Conservation (phyloP, 805 yeast species). For the Wickerhamiella kurtzmanii region DNA sequence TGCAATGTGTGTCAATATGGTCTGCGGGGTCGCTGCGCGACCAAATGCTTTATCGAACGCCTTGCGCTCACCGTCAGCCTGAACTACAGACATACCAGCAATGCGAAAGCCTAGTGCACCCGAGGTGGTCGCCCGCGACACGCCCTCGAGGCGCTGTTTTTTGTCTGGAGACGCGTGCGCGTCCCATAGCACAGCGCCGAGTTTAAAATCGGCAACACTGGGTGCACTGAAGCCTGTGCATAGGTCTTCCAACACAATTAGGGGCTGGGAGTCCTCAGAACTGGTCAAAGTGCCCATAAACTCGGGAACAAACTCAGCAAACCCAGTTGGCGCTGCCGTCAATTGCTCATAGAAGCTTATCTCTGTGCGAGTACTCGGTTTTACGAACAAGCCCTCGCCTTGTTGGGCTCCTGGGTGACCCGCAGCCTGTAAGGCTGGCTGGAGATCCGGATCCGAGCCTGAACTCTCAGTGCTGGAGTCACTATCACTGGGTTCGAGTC, state of each 20-base stretch:
- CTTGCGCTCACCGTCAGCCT: slow-evolving; percentile 31
- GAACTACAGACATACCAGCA: slow-evolving; percentile 69
- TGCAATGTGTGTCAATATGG: slow-evolving; percentile 32
- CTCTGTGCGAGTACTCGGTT: slow-evolving; percentile 53
- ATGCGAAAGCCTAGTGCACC: slow-evolving; percentile 64
- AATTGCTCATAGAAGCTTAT: slow-evolving; percentile 51
- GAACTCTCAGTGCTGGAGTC: no score
- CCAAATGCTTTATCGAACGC: slow-evolving; percentile 61
- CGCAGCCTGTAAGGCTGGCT: slow-evolving; percentile 57
- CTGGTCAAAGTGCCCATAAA: slow-evolving; percentile 45
- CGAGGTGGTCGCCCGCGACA: slow-evolving; percentile 62
- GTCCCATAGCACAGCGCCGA: slow-evolving; percentile 65
- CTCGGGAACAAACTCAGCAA: slow-evolving; percentile 35
- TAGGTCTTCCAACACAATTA: slow-evolving; percentile 60
- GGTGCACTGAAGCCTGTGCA: slow-evolving; percentile 51
- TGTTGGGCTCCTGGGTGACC: slow-evolving; percentile 77
- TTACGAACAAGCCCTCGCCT: slow-evolving; percentile 58
- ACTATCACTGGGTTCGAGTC: neutral
- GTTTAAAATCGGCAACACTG: slow-evolving; percentile 66
- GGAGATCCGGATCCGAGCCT: slow-evolving; percentile 1
- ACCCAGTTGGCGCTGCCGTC: slow-evolving; percentile 13
- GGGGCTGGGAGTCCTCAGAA: slow-evolving; percentile 1
- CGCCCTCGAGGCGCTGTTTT: slow-evolving; percentile 42
- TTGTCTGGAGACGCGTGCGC: slow-evolving; percentile 43
- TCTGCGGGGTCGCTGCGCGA: slow-evolving; percentile 35